Percentiles rank a stretch among this genome's conserved stretches.
Evolutionary conservation across 306 rosid species (phyloP).

Genomic region (Albizia julibrissin): DNA sequence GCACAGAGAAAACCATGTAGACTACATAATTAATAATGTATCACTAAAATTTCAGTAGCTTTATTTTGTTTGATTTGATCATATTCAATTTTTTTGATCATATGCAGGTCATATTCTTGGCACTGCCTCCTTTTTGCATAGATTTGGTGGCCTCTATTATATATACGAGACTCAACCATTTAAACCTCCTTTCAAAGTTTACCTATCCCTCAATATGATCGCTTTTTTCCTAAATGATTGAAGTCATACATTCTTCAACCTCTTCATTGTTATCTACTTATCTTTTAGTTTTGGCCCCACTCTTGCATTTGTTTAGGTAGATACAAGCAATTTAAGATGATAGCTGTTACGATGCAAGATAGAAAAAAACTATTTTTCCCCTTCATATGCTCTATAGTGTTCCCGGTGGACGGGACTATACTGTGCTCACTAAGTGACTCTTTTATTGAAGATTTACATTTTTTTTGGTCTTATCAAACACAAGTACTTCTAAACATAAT

Average conservation of each 20-base stretch:
- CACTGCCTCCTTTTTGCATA: slow-evolving; percentile 51
- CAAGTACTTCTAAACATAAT: background rate
- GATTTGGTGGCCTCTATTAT: slow-evolving; percentile 77
- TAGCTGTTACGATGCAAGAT: background rate
- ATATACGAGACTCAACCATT: slow-evolving; percentile 88
- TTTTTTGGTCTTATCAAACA: background rate
- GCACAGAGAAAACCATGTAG: background rate
- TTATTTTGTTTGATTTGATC: background rate
- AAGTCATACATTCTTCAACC: slow-evolving; percentile 13
- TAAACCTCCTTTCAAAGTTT: slow-evolving; percentile 72
- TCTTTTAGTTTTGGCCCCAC: background rate
- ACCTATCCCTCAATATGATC: slow-evolving; percentile 72
- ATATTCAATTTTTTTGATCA: slow-evolving; percentile 23
- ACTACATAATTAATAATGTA: background rate
- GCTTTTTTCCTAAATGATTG: background rate
- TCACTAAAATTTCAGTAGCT: slow-evolving; percentile 14
- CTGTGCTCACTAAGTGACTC: slow-evolving; percentile 8
- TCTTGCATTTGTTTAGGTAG: background rate
- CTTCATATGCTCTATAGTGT: slow-evolving; percentile 10
- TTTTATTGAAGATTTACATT: background rate
- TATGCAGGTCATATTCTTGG: slow-evolving; percentile 65
- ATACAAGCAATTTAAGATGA: background rate
- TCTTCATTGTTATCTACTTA: background rate
- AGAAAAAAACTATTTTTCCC: background rate
- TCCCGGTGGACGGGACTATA: background rate